These are phyloP conservation scores for Globisporangium yorkense DNA, from an alignment of 352 stramenopile genomes.

Conservation along the genomic window DNA sequence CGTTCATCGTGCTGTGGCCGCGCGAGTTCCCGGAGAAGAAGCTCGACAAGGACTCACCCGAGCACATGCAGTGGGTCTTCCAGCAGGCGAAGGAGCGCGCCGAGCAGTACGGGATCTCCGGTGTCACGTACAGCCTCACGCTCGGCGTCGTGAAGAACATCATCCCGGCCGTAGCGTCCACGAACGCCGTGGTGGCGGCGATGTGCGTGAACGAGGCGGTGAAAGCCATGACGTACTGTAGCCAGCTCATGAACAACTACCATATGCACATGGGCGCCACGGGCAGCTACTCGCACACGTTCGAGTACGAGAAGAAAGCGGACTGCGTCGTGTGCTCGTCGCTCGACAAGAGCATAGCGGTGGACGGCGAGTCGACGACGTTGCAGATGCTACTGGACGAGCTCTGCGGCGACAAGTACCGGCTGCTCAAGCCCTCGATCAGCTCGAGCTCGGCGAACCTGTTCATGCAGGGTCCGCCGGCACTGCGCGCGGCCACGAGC, in stretches of 20 bases:
- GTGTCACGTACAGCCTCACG: slow-evolving; percentile 96
- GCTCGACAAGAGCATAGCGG: slow-evolving; percentile 48
- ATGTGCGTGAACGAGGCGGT: slow-evolving; percentile 96
- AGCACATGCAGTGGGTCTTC: slow-evolving; percentile 98
- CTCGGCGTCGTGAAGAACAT: slow-evolving; percentile 99
- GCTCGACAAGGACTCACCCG: slow-evolving; percentile 94
- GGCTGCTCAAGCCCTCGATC: slow-evolving; percentile 68
- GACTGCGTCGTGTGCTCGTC: slow-evolving; percentile 86
- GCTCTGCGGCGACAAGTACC: slow-evolving; percentile 50
- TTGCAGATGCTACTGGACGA: slow-evolving; percentile 63
- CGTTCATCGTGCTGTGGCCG: slow-evolving; percentile 94
- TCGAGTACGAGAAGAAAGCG: slow-evolving; percentile 92
- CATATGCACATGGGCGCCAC: slow-evolving; percentile 97
- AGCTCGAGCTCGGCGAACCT: slow-evolving; percentile 54
- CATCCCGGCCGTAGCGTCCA: slow-evolving; percentile 95
- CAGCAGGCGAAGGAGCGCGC: slow-evolving; percentile 88
- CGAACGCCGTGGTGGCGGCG: slow-evolving; percentile 94
- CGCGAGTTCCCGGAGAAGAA: slow-evolving; percentile 93
- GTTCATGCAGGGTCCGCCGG: slow-evolving; percentile 76
- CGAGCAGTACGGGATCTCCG: slow-evolving; percentile 91
- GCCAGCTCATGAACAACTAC: slow-evolving; percentile 97
- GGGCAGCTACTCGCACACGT: slow-evolving; percentile 95
- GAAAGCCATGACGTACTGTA: slow-evolving; percentile 96
- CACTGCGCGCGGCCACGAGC: slow-evolving; percentile 87
- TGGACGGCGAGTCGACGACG: slow-evolving; percentile 45